Base-by-base conservation (phyloP, 2,329 filamentous ascomycete species). In the Colletotrichum spinosum region DNA sequence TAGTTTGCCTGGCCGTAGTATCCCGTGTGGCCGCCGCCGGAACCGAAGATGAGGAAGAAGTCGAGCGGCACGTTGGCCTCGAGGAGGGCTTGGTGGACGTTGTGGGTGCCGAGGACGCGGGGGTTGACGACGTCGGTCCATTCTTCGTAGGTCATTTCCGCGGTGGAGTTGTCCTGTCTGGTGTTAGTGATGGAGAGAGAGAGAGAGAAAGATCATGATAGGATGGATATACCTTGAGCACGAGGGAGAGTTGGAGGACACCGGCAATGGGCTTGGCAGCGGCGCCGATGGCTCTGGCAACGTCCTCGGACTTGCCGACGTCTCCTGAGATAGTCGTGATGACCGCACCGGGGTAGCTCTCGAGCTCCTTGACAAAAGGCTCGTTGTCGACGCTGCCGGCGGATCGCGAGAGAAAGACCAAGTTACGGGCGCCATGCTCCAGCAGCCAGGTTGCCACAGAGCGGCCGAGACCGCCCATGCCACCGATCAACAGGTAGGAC, bases 11-110 rank as follows among this genome's bases (percentile, higher is more conserved):
- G 80, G 1, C 72, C 75, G 2, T 71, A 64, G 35, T 75, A 72
- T 11, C 77, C 79, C 1, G 78, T 67, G 34, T 83, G 76, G 9
- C 83, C 80, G 3, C 83, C 81, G 0, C 81, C 79, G 3, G 83
- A 84, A 0, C 85, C 87, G 12, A 85, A 79, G 15, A 81, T 77
- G 75, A 81, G 62, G 68, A 81, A 79, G 66, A 82, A 80, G 61
- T 79, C 76, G 1, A 78, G 67, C 0, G 75, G 73, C 0, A 44
- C 15, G 5, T 68, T 46, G 2, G 57, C 48, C 0, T 69, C 66
- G 8, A 63, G 35, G 2, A 77, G 69, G 11, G 70, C 65, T 10
- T 76, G 57, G 56, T 81, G 76, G 0, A 83, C 67, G 59, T 82
- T 82, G 74, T 75, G 78, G 1, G 78, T 78, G 3, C 80, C 80